A percentile compares a stretch with the other conserved stretches of the same genome.
phyloP scores from a whole-genome alignment of 352 stramenopile genomes.

The Phytophthora citrophthora region DNA sequence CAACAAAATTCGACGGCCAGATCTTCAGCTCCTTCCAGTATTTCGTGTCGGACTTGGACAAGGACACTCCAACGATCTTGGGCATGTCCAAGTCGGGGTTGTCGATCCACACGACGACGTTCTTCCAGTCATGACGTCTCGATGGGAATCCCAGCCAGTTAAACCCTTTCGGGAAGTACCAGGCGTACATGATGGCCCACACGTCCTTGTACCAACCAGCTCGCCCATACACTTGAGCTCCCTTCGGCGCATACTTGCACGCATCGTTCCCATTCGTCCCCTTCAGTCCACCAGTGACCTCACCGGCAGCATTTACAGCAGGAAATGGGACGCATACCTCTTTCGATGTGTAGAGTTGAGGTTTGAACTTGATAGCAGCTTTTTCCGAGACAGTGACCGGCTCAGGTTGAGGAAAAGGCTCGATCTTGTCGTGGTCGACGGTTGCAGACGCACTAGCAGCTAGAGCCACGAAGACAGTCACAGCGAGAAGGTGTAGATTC shows the following conservation, averaged over 20 bases:
- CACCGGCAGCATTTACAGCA: conserved; percentile 3
- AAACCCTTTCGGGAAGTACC: conserved; percentile 21
- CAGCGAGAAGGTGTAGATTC: neutral
- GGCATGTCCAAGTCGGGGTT: no score
- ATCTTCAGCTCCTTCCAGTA: no score
- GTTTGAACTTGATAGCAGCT: conserved; percentile 9
- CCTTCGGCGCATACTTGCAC: conserved; percentile 3
- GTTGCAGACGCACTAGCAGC: neutral
- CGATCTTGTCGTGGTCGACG: neutral
- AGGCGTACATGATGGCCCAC: conserved; percentile 23
- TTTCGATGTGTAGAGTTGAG: neutral
- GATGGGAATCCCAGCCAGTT: neutral
- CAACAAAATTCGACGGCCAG: no score
- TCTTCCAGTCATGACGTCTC: conserved; percentile 16
- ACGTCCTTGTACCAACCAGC: conserved; percentile 1
- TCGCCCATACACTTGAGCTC: conserved; percentile 15
- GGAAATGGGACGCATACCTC: conserved; percentile 1
- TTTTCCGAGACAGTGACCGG: neutral
- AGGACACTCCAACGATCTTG: no score
- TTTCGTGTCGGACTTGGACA: no score
- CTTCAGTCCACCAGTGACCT: neutral
- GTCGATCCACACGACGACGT: conserved; percentile 13
- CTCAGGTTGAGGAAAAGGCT: neutral
- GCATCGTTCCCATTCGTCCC: conserved; percentile 1
- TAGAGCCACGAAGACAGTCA: neutral